Percentiles rank a stretch among this genome's conserved stretches.
Evolutionary conservation across 2,329 filamentous ascomycete genomes (phyloP).

Genomic region (Xylaria polymorpha): DNA sequence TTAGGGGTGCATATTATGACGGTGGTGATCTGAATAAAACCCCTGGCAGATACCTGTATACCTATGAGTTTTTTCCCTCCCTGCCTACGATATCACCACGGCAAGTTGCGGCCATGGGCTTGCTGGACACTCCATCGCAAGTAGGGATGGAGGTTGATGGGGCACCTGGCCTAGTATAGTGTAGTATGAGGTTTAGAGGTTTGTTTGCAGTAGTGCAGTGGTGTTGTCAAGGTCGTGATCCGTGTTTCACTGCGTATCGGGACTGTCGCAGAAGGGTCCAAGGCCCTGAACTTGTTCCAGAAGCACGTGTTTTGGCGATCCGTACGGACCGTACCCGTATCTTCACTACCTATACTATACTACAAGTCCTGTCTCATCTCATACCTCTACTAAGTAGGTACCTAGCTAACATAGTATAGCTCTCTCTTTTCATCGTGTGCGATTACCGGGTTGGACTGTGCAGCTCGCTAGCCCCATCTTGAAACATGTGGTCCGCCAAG

Average conservation of each 20-base stretch:
- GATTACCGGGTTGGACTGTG: slow-evolving; percentile 6
- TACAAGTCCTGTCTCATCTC: not conserved
- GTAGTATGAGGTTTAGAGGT: not conserved
- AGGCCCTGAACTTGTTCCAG: slow-evolving; percentile 36
- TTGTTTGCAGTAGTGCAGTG: slow-evolving; percentile 4
- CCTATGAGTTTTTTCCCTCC: not conserved
- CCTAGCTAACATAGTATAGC: not conserved
- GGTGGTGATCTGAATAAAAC: not conserved
- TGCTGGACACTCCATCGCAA: not conserved
- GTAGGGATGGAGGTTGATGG: not conserved
- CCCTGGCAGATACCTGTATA: not conserved
- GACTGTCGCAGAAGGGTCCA: slow-evolving; percentile 31
- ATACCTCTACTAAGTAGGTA: not conserved
- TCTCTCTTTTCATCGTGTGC: not conserved
- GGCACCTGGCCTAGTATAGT: not conserved
- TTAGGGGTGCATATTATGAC: not conserved
- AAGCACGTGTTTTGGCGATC: slow-evolving; percentile 36
- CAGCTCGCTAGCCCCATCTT: slow-evolving; percentile 4
- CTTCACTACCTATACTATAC: not conserved
- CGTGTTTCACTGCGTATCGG: slow-evolving; percentile 41
- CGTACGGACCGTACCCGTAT: not conserved
- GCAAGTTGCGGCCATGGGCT: not conserved
- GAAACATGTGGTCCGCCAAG: slow-evolving; percentile 13
- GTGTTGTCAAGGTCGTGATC: slow-evolving; percentile 20
- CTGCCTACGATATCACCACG: not conserved